Base-by-base conservation (phyloP, 768 basidiomycete species). In the Holtermanniella nyarrowii region DNA sequence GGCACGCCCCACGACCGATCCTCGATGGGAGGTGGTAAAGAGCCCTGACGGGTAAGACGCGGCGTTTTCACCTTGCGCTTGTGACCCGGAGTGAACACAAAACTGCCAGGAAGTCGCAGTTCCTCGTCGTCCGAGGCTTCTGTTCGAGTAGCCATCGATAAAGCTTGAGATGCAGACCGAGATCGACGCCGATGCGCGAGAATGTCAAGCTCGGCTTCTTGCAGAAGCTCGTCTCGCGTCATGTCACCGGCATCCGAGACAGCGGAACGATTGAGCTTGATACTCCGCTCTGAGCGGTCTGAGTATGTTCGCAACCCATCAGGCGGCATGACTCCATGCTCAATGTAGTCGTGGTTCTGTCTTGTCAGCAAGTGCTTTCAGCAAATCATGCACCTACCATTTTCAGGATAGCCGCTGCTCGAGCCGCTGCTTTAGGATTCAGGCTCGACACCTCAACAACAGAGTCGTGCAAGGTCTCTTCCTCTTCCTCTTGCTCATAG, bases 331-430 rank as follows among this genome's bases (percentile, higher is more conserved):
- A 55, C 46, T 3, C 79, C 79, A 23, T 83, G 81, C 61, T 84
- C 80, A 63, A 86, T 85, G 60, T 91, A 88, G 59, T 87, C 85
- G 70, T 90, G 83, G 61, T 91, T 83, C 84, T 88, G 53, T n/a
- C 20, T 26, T 21, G 13, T 16, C 23, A 21, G n/a, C 47, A 42
- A 57, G 53, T 47, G 18, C 40, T 7, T 12, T 51, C 16, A 22
- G 37, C 18, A 39, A 5, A 44, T 21, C 47, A 42, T 48, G 42
- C 18, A 69, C 80, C n/a, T 45, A 87, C 88, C 77, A 86, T 78
- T 71, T 85, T 88, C 60, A 95, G 75, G 53, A 95, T 90, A 0
- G 90, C 90, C 26, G 87, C 89, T n/a, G 89, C 90, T 44, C 86
- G 75, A 1, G 89, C 90, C 43, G 90, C 90, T 16, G 87, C 87